These are phyloP conservation scores for Solanum paucissectum DNA, from an alignment of 257 asterid species.

Conservation along the genomic window DNA sequence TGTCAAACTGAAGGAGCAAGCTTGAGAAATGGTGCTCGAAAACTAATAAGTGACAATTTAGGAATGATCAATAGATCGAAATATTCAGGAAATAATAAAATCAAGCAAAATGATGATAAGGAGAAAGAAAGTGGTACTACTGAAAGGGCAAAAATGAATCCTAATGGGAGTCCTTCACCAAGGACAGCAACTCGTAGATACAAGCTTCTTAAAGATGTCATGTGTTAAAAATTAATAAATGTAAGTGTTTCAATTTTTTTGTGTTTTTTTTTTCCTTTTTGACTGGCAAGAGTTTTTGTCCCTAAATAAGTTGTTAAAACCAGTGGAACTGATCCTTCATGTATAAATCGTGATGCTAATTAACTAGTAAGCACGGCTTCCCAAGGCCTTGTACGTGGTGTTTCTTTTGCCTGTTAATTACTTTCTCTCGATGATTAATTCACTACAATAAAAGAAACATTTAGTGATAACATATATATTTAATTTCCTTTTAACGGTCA, in stretches of 20 bases:
- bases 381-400: background rate
- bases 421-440: background rate
- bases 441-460: too few relatives aligned
- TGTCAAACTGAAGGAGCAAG: conserved; percentile 61
- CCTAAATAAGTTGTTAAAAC: background rate
- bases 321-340: background rate
- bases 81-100: conserved; percentile 46
- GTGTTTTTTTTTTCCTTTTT: background rate
- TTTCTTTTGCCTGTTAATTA: background rate
- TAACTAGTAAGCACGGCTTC: too few relatives aligned
- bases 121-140: conserved; percentile 31
- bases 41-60: background rate
- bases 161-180: conserved; percentile 41
- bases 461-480: background rate
- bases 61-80: conserved; percentile 23
- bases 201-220: conserved; percentile 96
- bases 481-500: too few relatives aligned
- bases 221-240: conserved; percentile 35
- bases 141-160: conserved; percentile 41
- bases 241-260: background rate
- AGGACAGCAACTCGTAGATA: conserved; percentile 74
- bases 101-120: conserved; percentile 34
- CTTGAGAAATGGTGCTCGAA: background rate
- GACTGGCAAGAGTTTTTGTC: background rate
- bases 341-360: background rate